Evolutionary conservation across 192 early-diverging fungal genomes (phyloP).

Genomic region (Coemansia sp.): DNA sequence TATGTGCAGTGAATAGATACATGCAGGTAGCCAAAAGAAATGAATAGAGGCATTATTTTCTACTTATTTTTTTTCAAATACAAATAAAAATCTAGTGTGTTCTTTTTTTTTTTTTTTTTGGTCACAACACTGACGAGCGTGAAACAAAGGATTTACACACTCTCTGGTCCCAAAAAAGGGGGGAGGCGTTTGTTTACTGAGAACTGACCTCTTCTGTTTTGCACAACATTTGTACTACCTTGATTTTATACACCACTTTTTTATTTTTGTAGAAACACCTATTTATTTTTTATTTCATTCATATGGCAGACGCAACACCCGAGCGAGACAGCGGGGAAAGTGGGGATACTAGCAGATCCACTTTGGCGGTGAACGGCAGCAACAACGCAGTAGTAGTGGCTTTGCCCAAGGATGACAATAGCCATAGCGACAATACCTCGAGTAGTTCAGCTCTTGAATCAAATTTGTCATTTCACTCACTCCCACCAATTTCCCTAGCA

Average conservation of each 20-base stretch:
- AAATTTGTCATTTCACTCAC: not conserved
- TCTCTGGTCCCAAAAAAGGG: not conserved
- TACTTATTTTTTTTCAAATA: not conserved
- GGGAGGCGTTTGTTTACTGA: not conserved
- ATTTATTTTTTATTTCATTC: not conserved
- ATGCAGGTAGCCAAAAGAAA: not conserved
- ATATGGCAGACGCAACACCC: conserved; percentile 3
- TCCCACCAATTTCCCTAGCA: not conserved
- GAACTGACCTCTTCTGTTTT: not conserved
- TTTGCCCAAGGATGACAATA: not conserved
- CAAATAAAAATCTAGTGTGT: not conserved
- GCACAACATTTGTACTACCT: not conserved
- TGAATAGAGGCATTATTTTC: not conserved
- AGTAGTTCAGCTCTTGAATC: not conserved
- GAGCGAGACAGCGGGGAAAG: conserved; percentile 2
- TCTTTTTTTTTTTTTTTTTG: not conserved
- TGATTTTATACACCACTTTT: not conserved
- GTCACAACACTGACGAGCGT: not conserved
- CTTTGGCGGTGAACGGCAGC: not conserved
- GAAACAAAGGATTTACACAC: not conserved
- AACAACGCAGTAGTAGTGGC: not conserved
- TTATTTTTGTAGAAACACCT: not conserved
- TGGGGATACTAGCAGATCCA: conserved; percentile 2
- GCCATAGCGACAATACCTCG: not conserved
- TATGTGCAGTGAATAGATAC: not conserved